Evolutionary conservation across 2,329 filamentous ascomycete species (phyloP).

Genomic region (Fusarium graminum): DNA sequence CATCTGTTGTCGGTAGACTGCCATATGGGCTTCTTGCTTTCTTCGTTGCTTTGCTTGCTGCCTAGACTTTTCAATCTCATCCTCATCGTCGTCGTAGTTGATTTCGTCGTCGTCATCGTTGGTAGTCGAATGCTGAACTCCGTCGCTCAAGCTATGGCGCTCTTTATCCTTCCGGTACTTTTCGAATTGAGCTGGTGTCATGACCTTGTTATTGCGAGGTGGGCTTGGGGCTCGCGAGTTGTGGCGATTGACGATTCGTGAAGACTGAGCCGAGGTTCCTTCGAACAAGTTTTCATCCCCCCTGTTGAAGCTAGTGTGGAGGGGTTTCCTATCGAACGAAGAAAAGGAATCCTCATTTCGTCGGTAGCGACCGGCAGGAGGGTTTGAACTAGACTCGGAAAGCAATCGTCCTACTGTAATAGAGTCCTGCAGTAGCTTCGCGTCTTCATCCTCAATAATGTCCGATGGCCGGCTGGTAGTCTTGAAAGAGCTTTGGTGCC

Average conservation of each 20-base stretch:
- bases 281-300: constrained; percentile 71
- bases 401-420: constrained; percentile 64
- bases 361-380: constrained; percentile 51
- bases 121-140: constrained; percentile 58
- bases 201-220: constrained; percentile 79
- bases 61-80: constrained; percentile 81
- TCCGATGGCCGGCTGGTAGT: constrained; percentile 55
- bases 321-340: constrained; percentile 49
- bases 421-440: constrained; percentile 65
- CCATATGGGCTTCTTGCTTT: constrained; percentile 91
- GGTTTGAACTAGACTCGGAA: constrained; percentile 43
- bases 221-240: constrained; percentile 54
- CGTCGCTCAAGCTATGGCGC: constrained; percentile 63
- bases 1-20: constrained; percentile 93
- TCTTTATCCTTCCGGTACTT: constrained; percentile 81
- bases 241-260: constrained; percentile 55
- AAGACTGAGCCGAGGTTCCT: constrained; percentile 57
- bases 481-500: constrained; percentile 54
- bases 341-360: constrained; percentile 58
- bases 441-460: constrained; percentile 65
- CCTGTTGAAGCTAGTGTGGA: constrained; percentile 54
- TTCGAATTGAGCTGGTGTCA: constrained; percentile 92
- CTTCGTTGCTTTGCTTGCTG: constrained; percentile 80
- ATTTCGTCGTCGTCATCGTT: constrained; percentile 74
- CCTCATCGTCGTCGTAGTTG: constrained; percentile 79